Evolutionary conservation across 2,329 filamentous ascomycete species (phyloP), one percentile per base, ranked within the genome.

Genomic region (Kalaharituber pfeilii): DNA sequence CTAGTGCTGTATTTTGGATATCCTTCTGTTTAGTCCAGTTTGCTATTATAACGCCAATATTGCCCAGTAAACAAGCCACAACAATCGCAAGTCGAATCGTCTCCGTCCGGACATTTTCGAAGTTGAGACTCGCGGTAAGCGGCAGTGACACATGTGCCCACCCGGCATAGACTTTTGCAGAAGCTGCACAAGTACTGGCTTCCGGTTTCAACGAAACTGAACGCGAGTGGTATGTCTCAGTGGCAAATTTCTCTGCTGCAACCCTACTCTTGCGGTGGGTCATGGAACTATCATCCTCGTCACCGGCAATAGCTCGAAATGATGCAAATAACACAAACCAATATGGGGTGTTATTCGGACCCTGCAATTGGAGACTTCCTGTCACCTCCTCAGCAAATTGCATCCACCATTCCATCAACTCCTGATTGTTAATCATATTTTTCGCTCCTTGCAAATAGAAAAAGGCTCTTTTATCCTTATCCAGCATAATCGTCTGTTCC

Each of bases 401-500:
- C n/a, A n/a, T 33, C 29, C n/a, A 33, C 29, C 29, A 33, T 8
- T 33, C 29, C 8, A 33, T 33, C n/a, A 33, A 8, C 29, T 33
- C n/a, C n/a, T 33, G 29, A 33, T 33, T 33, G 8, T n/a, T n/a
- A 33, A 8, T 8, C 18, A 47, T 9, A 4, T 18, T 5, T 7
- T 36, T 53, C 20, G 25, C 49, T 20, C 55, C 55, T 22, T 49
- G 56, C 5, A 57, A 15, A 49, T 49, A 57, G n/a, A 56, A 53
- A 33, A 53, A 47, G 2, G 56, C 56, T 25, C 53, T 7, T 25
- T 56, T 26, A 6, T 53, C 50, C 1, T 24, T 18, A 2, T 26
- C 28, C 6, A 51, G 30, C 3, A 20, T 25, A 13, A 42, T 45
- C 2, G 53, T 36, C 22, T 56, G 56, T 20, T 57, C 56, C 22